Base-by-base conservation (phyloP, 2,329 filamentous ascomycete genomes). In the Periconia digitata region DNA sequence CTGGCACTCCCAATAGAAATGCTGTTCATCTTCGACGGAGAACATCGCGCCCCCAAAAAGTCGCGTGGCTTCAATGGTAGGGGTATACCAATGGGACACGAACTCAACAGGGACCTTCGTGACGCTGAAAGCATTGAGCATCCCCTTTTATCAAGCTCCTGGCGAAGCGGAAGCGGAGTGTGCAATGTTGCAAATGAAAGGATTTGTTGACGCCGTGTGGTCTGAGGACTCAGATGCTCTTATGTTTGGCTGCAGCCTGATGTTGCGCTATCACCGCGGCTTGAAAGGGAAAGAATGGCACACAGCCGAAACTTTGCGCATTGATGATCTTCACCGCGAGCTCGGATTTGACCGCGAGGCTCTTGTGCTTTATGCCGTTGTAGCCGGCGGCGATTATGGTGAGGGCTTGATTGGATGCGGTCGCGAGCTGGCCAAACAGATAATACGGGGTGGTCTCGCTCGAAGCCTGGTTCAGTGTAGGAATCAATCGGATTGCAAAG, bases 21-120 rank as follows among this genome's bases (percentile, higher is more conserved):
- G 1, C 54, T 82, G 6, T 81, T 83, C 47, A 74, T 84, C 3
- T 81, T 80, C 51, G 81, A 83, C 47, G 79, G 80, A 1, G 68
- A 76, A 8, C 72, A 74, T 15, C 74, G 66, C 47, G 69, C 71
- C 1, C 58, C 64, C 60, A 72, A 76, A 53, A 55, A 67, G 13
- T 60, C 63, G 8, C 53, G 69, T 35, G 42, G 55, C 27, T 58
- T 61, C 0, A 64, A 63, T 12, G 54, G 60, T 2, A 62, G 53
- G n/a, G 27, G 27, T 15, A 13, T 4, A 4, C 6, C 5, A 20
- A 54, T 75, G 16, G 62, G 74, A 18, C 64, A 63, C 38, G 52
- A 73, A 12, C 48, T 60, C 43, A 60, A 64, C 13, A 53, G 55
- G 32, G 46, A 71, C 6, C 50, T 77, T 4, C 62, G 74, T 23